These are phyloP conservation scores for Stereum hirsutum DNA, from an alignment of 1,284 basidiomycete species.

Conservation along the genomic window DNA sequence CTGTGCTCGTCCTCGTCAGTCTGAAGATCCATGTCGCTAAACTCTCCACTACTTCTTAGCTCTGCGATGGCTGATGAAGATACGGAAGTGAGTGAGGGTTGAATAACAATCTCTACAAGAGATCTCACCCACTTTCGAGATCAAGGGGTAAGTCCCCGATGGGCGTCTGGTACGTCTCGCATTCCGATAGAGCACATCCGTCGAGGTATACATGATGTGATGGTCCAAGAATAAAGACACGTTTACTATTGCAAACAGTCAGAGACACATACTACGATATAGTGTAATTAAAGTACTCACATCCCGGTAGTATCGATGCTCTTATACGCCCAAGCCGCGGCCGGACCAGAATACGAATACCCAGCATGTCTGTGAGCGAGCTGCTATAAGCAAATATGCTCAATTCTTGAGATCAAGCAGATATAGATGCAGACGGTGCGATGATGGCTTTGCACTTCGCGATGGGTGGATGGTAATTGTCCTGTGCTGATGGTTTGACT, in stretches of 20 bases:
- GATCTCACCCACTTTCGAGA: slow-evolving; percentile 43
- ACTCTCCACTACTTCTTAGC: slow-evolving; percentile 61
- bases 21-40: slow-evolving; percentile 55
- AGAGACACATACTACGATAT: slow-evolving; percentile 8
- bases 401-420: background rate
- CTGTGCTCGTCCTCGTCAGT: slow-evolving; percentile 95
- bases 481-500: slow-evolving; percentile 41
- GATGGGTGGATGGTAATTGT: slow-evolving; percentile 53
- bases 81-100: background rate
- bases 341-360: slow-evolving; percentile 88
- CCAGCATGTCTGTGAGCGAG: slow-evolving; percentile 75
- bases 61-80: slow-evolving; percentile 51
- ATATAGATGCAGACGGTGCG: slow-evolving; percentile 65
- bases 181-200: slow-evolving; percentile 80
- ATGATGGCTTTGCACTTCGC: slow-evolving; percentile 85
- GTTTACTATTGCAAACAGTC: slow-evolving; percentile 45
- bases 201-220: slow-evolving; percentile 89
- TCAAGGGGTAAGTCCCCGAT: slow-evolving; percentile 80
- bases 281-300: slow-evolving; percentile 34
- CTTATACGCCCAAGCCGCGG: slow-evolving; percentile 95
- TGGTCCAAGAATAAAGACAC: slow-evolving; percentile 92
- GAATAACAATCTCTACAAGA: background rate
- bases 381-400: background rate
- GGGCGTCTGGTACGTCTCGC: slow-evolving; percentile 77
- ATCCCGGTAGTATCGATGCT: slow-evolving; percentile 76